Base-by-base conservation (phyloP, 257 asterid species). In the Solanum dulcamara region DNA sequence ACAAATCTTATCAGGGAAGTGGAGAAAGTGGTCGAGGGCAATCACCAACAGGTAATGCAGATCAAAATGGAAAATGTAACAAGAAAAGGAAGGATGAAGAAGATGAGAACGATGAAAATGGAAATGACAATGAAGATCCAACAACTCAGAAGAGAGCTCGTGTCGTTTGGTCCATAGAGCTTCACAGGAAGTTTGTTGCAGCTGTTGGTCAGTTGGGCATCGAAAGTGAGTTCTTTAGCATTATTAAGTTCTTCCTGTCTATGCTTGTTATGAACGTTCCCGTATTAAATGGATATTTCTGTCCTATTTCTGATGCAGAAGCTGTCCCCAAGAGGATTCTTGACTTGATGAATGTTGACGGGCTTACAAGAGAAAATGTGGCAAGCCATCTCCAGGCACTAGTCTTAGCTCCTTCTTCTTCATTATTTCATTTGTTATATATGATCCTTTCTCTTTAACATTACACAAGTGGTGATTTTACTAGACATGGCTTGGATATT, bases 311-410 rank as follows among this genome's bases (percentile, higher is more conserved):
- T n/a, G 62, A 80, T 84, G 88, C 95, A 95, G 99, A 93, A 91
- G 98, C 98, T 22, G 95, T 94, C 85, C 98, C 98, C 15, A 95
- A 95, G 86, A 92, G 95, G 89, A 95, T 95, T 86, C 94, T 95
- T 81, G 98, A 94, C 87, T 81, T 94, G 92, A 95, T 95, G 98
- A 92, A 93, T 35, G 96, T 93, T 26, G 97, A 95, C 28, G 94
- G 97, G 89, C 95, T 95, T 83, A 93, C 94, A 0, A 89, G 98
- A 85, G 98, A 95, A 85, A 95, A 95, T 40, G 98, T 95, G 68
- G 98, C 98, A 5, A 95, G 98, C 92, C 98, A 95, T 92, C 99
- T 95, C 81, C 99, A 95, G 98, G 99, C 83, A 88, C 84, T 70
- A 83, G 70, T 72, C 81, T 83, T n/a, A 86, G 87, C 84, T 86